Evolutionary conservation across 148 eudicot genomes (phyloP).

Genomic region (Drosera capensis): DNA sequence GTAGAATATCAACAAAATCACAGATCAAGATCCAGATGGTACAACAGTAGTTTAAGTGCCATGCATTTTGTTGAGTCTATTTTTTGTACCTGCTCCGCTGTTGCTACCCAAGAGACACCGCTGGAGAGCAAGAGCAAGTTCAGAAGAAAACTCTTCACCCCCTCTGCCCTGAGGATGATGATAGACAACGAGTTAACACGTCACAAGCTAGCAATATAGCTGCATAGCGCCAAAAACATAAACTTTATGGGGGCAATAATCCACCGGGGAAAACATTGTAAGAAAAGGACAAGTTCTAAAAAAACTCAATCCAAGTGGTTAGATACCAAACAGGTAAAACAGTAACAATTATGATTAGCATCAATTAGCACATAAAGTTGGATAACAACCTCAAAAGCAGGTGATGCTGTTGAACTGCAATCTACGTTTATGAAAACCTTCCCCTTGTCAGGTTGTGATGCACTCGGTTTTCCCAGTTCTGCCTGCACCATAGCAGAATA

Average conservation of each 20-base stretch:
- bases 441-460: constrained; percentile 68
- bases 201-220: background rate
- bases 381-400: constrained; percentile 53
- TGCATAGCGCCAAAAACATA: no score
- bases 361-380: background rate
- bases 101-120: constrained; percentile 74
- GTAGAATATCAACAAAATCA: background rate
- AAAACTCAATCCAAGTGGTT: background rate
- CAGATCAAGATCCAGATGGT: background rate
- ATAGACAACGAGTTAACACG: background rate
- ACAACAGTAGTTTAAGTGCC: background rate
- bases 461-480: constrained; percentile 68
- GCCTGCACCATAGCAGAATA: constrained; percentile 33
- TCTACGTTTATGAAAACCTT: constrained; percentile 65
- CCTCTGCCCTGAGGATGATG: constrained; percentile 65
- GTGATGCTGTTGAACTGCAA: constrained; percentile 86
- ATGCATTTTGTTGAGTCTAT: background rate
- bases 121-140: constrained; percentile 61
- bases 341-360: background rate
- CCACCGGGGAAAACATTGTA: no score
- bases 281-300: no score
- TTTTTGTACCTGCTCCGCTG: constrained; percentile 51
- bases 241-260: no score
- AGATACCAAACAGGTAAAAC: background rate
- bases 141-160: constrained; percentile 78